Evolutionary conservation across 2,329 filamentous ascomycete genomes (phyloP), one percentile per base, ranked within the genome.

Genomic region (Dactylellina parvicollis): DNA sequence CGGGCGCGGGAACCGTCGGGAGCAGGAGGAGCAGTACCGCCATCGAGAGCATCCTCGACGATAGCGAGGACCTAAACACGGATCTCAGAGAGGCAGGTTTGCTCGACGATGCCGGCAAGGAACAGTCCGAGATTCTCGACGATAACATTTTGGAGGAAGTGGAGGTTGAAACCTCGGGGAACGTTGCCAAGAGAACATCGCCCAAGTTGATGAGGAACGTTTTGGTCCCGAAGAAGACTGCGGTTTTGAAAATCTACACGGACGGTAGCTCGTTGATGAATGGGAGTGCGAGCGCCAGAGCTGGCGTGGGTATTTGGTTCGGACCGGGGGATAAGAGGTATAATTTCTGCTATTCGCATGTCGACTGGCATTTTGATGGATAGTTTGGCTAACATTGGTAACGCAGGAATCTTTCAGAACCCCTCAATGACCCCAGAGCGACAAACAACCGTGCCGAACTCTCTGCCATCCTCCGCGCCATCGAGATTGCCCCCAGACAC

Each of bases 371-470:
- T 1, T 60, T 26, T 26, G 10, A 24, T 18, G 9, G 42, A 4
- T 34, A n/a, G n/a, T n/a, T n/a, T n/a, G n/a, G 40, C 20, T 40
- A 54, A 57, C 24, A 14, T 26, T 34, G 7, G 57, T n/a, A n/a
- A n/a, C n/a, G 22, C 60, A 85, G 84, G 75, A 89, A 89, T 79
- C 80, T 96, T 22, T 91, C 91, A 10, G 92, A 96, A 81, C 87
- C 88, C 2, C 86, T 97, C 1, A 81, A 84, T 56, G 92, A 92
- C 55, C 83, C 85, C 14, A 84, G 85, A 8, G 95, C 98, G 81
- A 98, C 95, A 0, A 99, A 99, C 80, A 92, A 98, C 80, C 90
- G 95, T 2, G 95, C 94, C n/a, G 95, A 99, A 82, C 84, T 99
- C 69, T 93, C 91, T 22, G 95, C 92, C 5, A 90, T 98, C 75